These are phyloP conservation scores for Cymbidium sinense DNA, from an alignment of 106 monocot genomes.

Conservation along the genomic window DNA sequence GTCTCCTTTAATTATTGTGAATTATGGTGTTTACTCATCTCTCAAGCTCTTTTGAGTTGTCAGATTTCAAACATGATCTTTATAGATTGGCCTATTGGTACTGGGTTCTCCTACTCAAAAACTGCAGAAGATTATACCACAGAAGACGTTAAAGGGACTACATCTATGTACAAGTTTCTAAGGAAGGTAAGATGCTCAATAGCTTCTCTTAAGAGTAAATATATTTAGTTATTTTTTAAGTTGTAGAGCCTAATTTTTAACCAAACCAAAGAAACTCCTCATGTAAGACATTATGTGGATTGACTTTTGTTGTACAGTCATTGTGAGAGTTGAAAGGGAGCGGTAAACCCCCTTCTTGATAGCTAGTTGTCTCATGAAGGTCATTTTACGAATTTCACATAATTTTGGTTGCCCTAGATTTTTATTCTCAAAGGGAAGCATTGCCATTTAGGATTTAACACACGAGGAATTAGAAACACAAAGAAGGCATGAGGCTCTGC, in stretches of 20 bases:
- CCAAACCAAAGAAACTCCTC: no score
- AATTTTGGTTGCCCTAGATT: no score
- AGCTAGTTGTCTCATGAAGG: no score
- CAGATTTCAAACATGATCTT: constrained; percentile 11
- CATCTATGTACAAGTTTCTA: constrained; percentile 1
- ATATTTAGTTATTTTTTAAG: no score
- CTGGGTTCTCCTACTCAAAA: constrained; percentile 8
- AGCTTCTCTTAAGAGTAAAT: not conserved
- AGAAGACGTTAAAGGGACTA: not conserved
- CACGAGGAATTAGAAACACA: no score
- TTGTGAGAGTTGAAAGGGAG: no score
- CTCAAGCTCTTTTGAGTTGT: not conserved
- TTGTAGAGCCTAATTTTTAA: no score
- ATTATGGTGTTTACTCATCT: not conserved
- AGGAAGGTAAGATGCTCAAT: not conserved
- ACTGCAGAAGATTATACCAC: not conserved
- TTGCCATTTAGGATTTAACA: no score
- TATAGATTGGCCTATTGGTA: constrained; percentile 9
- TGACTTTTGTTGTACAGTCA: not conserved
- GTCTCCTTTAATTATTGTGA: not conserved
- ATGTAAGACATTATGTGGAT: not conserved
- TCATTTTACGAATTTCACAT: no score
- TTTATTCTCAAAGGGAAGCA: no score
- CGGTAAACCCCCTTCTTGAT: no score
- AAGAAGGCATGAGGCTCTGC: no score